Base-by-base conservation (phyloP, 208 protist species). In the Wallacemonas sp. region DNA sequence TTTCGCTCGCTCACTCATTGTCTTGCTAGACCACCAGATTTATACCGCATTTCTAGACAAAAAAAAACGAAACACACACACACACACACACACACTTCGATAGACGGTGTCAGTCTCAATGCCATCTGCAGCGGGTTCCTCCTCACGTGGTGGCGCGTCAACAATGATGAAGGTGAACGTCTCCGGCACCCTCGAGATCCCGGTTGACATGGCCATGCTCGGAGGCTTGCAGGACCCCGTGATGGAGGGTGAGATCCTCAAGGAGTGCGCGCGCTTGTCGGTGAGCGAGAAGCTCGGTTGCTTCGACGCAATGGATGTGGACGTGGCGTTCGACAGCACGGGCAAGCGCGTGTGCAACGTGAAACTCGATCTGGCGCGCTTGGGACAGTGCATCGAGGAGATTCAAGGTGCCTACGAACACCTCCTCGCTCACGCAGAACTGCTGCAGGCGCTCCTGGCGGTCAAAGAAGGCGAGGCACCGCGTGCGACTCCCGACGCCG, bases 201-300 rank as follows among this genome's bases (percentile, higher is more conserved):
- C 83, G 2, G 56, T 94, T 8, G 30, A 85, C 32, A 62, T 88
- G 3, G 47, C 65, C 52, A 41, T 85, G 16, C 76, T 94, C n/a
- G 60, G 77, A 11, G 72, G 61, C 19, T 52, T 95, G 11, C 67
- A 76, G 26, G 89, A 95, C 48, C 66, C 74, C 5, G 29, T 75
- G 21, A 47, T 95, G 60, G 76, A 89, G 71, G 63, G 74, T 21
- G 81, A 87, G 17, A 88, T 95, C 14, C 43, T 91, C 21, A 58
- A 78, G 61, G 90, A 95, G 61, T 78, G 82, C 4, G 74, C 85
- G 12, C 72, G 72, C 9, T 67, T 93, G 19, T 76, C 81, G 0
- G 76, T 95, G 26, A 74, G 72, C n/a, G 87, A 95, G 62, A 68
- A 70, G 24, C 65, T 95, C 2, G 82, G 83, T 33, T 79, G 77